A percentile compares a stretch with the other conserved stretches of the same genome.
These are phyloP conservation scores for Rhodotorula sp. DNA, from an alignment of 1,284 basidiomycete species.

Conservation along the genomic window DNA sequence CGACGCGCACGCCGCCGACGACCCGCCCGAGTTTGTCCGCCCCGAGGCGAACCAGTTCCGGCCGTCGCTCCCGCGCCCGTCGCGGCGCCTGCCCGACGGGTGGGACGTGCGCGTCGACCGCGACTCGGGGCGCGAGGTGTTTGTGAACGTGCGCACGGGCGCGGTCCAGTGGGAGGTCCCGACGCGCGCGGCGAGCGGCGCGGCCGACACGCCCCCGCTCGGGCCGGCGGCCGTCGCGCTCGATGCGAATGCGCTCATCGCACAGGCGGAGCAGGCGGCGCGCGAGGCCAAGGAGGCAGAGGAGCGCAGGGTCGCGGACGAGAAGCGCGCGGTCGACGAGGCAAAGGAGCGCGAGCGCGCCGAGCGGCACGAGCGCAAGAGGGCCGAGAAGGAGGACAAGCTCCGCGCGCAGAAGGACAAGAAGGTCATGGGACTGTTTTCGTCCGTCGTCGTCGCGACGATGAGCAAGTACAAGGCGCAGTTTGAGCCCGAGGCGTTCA, in stretches of 20 bases:
- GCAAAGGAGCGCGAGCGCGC: slow-evolving; percentile 31
- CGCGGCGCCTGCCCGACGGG: slow-evolving; percentile 21
- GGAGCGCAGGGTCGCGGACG: slow-evolving; percentile 18
- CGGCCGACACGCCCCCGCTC: not conserved
- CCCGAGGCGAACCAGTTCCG: slow-evolving; percentile 31
- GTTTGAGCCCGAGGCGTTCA: slow-evolving; percentile 84
- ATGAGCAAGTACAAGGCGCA: slow-evolving; percentile 85
- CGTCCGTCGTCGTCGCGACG: slow-evolving; percentile 81
- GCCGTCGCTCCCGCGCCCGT: not conserved
- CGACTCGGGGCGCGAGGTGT: slow-evolving; percentile 18
- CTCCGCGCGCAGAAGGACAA: slow-evolving; percentile 69
- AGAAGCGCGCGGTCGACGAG: slow-evolving; percentile 17
- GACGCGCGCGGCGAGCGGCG: not conserved
- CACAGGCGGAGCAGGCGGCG: slow-evolving; percentile 49
- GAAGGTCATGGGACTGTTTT: slow-evolving; percentile 76
- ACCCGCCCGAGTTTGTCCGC: slow-evolving; percentile 26
- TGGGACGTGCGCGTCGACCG: slow-evolving; percentile 24
- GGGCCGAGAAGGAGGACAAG: slow-evolving; percentile 45
- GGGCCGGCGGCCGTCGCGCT: slow-evolving; percentile 1
- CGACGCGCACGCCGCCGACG: not conserved
- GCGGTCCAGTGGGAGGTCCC: slow-evolving; percentile 32
- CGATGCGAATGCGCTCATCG: slow-evolving; percentile 45
- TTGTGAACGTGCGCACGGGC: slow-evolving; percentile 25
- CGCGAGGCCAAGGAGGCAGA: slow-evolving; percentile 36
- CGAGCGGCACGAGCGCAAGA: slow-evolving; percentile 60